Percentiles rank a stretch among this genome's conserved stretches.
phyloP scores from a whole-genome alignment of 768 basidiomycete genomes.

The Inosperma sp. region DNA sequence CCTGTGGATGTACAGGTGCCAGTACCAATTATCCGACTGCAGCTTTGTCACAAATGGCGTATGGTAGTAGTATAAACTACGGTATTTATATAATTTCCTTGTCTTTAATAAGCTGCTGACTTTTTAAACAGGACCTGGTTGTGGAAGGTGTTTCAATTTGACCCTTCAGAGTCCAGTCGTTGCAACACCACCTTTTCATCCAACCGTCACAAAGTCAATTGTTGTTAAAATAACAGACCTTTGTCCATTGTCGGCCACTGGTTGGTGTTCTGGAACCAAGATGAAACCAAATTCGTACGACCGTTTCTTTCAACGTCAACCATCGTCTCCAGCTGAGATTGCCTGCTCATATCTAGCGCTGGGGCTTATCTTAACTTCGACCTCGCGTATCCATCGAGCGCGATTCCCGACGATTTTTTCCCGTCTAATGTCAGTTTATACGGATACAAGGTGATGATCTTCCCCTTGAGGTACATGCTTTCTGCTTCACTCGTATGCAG shows the following conservation, averaged over 20 bases:
- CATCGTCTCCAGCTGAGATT: no score
- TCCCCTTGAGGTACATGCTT: not conserved
- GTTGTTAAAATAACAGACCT: constrained; percentile 78
- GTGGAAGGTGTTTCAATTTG: constrained; percentile 76
- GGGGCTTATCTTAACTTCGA: constrained; percentile 77
- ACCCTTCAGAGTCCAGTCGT: constrained; percentile 67
- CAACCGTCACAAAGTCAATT: constrained; percentile 52
- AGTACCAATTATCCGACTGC: constrained; percentile 75
- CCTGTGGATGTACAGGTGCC: constrained; percentile 70
- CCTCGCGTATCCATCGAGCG: constrained; percentile 68
- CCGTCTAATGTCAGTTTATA: constrained; percentile 66
- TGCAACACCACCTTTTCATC: constrained; percentile 65
- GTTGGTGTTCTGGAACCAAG: constrained; percentile 70
- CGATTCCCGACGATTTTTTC: constrained; percentile 70
- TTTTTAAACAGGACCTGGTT: constrained; percentile 50
- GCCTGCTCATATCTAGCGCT: constrained; percentile 49
- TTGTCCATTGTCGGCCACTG: constrained; percentile 58
- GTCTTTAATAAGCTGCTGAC: not conserved
- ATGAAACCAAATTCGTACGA: constrained; percentile 60
- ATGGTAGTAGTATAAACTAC: constrained; percentile 65
- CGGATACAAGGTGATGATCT: constrained; percentile 42
- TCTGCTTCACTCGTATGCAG: constrained; percentile 28
- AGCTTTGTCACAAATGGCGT: constrained; percentile 76
- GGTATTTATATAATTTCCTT: constrained; percentile 30
- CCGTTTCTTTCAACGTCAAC: no score